Evolutionary conservation across 495 filamentous ascomycete genomes (phyloP).

Genomic region (Penicillium simplicissimum): DNA sequence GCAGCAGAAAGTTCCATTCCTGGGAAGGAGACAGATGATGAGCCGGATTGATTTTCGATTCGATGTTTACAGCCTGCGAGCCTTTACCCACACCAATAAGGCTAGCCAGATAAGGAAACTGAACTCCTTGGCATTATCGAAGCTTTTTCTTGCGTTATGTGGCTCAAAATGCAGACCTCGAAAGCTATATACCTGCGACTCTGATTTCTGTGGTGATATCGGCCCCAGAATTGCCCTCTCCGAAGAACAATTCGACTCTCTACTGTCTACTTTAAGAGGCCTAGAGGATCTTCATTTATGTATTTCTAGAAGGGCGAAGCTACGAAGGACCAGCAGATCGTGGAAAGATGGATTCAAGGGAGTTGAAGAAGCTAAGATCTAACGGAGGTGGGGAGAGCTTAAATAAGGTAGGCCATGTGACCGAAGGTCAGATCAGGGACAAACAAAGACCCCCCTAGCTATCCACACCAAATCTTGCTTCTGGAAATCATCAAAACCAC

Average conservation of each 20-base stretch:
- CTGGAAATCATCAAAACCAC: too few species aligned
- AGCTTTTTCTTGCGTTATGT: constrained; percentile 14
- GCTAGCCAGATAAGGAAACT: constrained; percentile 8
- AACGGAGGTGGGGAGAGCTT: too few species aligned
- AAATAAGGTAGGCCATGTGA: too few species aligned
- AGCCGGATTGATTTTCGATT: constrained; percentile 15
- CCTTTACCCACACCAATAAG: background rate
- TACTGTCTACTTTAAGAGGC: constrained; percentile 11
- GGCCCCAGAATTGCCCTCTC: constrained; percentile 12
- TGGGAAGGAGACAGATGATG: constrained; percentile 12
- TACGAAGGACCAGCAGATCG: too few species aligned
- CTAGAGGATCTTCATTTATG: constrained; percentile 16
- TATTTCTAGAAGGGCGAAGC: too few species aligned
- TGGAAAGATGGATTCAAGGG: too few species aligned
- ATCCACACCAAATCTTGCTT: too few species aligned
- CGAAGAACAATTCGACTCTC: constrained; percentile 13
- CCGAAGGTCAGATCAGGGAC: too few species aligned
- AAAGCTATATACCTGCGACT: constrained; percentile 7
- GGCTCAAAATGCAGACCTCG: constrained; percentile 6
- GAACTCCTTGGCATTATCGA: constrained; percentile 14
- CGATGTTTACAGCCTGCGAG: constrained; percentile 10
- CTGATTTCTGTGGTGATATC: constrained; percentile 15
- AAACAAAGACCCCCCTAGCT: too few species aligned
- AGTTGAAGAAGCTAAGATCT: too few species aligned
- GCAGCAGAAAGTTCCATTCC: constrained; percentile 15